Conservation (phyloP, 2,329 filamentous ascomycete species). For the Achaetomium macrosporum region DNA sequence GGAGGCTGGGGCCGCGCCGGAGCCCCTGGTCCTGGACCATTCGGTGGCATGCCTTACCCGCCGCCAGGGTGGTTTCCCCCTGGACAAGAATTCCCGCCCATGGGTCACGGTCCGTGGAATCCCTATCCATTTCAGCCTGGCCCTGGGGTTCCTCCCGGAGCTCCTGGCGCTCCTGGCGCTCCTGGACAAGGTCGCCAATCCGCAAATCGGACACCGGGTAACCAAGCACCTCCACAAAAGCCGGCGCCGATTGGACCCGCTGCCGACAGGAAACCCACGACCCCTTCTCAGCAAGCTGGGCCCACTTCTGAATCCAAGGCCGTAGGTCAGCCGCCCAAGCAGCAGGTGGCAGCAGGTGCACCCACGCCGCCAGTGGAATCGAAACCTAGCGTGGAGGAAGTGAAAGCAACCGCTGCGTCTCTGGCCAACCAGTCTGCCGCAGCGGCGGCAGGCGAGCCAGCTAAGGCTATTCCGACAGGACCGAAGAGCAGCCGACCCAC, state of each 20-base stretch:
- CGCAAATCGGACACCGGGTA: conserved; percentile 28
- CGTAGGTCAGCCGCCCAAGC: conserved; percentile 40
- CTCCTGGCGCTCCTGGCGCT: conserved; percentile 27
- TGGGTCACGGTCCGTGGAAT: conserved; percentile 19
- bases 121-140: conserved; percentile 14
- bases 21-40: conserved; percentile 35
- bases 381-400: conserved; percentile 55
- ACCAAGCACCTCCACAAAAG: conserved; percentile 34
- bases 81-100: conserved; percentile 60
- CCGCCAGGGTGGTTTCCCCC: conserved; percentile 74
- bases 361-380: conserved; percentile 63
- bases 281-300: conserved; percentile 39
- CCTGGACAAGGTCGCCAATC: conserved; percentile 26
- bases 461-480: conserved; percentile 41
- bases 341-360: conserved; percentile 36
- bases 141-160: conserved; percentile 39
- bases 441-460: conserved; percentile 31
- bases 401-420: conserved; percentile 49
- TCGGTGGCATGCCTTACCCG: conserved; percentile 67
- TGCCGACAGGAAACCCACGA: conserved; percentile 42
- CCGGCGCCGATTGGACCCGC: conserved; percentile 48
- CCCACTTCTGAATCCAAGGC: conserved; percentile 51
- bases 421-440: conserved; percentile 34
- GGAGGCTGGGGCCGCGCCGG: conserved; percentile 30
- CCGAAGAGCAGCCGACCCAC: conserved; percentile 37